Conservation (phyloP, 257 asterid species). For the Petunia secreta region DNA sequence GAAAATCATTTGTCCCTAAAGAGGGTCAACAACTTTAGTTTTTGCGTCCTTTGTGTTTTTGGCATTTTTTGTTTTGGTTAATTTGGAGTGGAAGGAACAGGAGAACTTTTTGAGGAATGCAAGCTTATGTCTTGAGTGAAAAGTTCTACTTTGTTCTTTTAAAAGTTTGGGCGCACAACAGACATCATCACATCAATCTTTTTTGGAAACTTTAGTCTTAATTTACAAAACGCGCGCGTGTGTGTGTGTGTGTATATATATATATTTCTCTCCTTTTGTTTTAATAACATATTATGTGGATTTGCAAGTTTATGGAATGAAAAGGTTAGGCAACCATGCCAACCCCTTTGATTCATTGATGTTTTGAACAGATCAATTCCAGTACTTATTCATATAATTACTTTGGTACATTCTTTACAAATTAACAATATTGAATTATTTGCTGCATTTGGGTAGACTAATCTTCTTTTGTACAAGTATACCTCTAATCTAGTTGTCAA, state of each 20-base stretch:
- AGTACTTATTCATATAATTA: not conserved
- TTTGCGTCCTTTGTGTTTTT: no score
- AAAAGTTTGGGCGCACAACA: not conserved
- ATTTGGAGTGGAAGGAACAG: no score
- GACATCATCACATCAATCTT: no score
- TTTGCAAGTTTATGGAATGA: not conserved
- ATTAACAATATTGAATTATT: not conserved
- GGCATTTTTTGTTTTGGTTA: no score
- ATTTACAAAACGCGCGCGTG: not conserved
- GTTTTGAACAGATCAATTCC: not conserved
- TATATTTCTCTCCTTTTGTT: not conserved
- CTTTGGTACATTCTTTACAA: not conserved
- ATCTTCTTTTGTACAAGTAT: not conserved
- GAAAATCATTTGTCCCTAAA: no score
- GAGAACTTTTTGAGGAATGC: no score
- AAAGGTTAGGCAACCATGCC: not conserved
- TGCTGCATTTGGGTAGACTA: not conserved
- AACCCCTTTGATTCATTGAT: constrained; percentile 3
- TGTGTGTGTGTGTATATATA: not conserved
- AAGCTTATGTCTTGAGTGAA: no score
- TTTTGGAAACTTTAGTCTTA: not conserved
- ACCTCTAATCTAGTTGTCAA: not conserved
- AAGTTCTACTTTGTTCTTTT: not conserved
- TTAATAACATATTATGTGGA: not conserved
- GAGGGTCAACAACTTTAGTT: no score